These are phyloP conservation scores for Candida ulmi DNA, from an alignment of 805 yeast species.

Conservation along the genomic window DNA sequence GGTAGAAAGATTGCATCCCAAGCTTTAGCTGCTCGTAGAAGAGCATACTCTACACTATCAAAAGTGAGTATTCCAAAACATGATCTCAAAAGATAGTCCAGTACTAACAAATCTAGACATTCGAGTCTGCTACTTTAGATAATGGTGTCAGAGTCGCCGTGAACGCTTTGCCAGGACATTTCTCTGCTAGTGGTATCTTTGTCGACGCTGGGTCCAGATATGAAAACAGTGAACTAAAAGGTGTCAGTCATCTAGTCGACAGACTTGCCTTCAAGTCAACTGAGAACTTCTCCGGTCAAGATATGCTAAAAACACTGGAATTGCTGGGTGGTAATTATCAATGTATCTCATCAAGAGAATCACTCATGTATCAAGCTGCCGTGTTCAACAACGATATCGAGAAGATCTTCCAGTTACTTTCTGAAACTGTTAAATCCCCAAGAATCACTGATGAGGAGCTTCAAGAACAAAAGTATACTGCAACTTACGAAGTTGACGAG, in stretches of 20 bases:
- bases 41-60: constrained; percentile 18
- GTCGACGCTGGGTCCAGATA: constrained; percentile 87
- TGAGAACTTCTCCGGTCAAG: constrained; percentile 46
- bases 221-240: constrained; percentile 57
- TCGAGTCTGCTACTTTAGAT: constrained; percentile 37
- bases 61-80: constrained; percentile 11
- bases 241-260: constrained; percentile 80
- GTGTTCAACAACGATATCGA: constrained; percentile 85
- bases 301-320: constrained; percentile 73
- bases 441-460: constrained; percentile 62
- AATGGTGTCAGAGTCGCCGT: constrained; percentile 85
- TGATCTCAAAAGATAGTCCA: background rate
- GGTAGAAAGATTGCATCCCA: constrained; percentile 1
- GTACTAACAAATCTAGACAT: constrained; percentile 8
- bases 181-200: constrained; percentile 84
- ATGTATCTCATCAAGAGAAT: constrained; percentile 88
- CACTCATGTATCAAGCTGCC: constrained; percentile 89
- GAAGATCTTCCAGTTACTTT: constrained; percentile 66
- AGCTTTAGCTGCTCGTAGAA: background rate
- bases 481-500: constrained; percentile 78
- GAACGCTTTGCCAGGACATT: constrained; percentile 84
- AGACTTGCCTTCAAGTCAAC: constrained; percentile 82
- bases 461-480: constrained; percentile 64
- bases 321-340: constrained; percentile 89
- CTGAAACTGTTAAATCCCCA: constrained; percentile 77